These are phyloP conservation scores for Gracilaria caudata DNA, from an alignment of 23 red algal genomes.

Conservation along the genomic window DNA sequence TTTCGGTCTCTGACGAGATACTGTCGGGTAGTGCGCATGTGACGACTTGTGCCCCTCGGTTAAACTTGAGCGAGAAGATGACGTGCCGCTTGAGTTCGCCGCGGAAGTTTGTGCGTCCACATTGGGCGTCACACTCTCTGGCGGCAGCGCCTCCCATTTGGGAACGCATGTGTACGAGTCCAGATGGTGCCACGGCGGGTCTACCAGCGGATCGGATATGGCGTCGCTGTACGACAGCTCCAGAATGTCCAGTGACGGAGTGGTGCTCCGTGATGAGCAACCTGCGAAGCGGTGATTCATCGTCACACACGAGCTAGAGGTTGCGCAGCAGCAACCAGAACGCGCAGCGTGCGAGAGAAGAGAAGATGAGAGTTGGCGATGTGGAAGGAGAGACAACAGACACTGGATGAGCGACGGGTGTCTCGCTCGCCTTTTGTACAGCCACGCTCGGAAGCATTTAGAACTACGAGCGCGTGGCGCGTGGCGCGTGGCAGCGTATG, in stretches of 20 bases:
- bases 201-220: conserved; percentile 5
- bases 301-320: not conserved
- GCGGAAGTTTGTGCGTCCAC: not conserved
- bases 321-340: not conserved
- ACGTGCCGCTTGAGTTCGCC: not conserved
- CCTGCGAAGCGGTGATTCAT: not conserved
- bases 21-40: conserved; percentile 19
- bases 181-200: not conserved
- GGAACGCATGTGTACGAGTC: not conserved
- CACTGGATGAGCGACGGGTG: too few species aligned
- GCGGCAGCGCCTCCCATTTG: conserved; percentile 1
- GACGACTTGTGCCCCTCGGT: not conserved
- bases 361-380: not conserved
- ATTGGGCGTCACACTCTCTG: not conserved
- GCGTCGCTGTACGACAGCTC: conserved; percentile 8
- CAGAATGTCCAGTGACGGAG: conserved; percentile 4
- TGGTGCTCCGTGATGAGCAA: not conserved
- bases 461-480: not conserved
- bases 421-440: not conserved
- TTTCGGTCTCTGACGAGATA: conserved; percentile 49
- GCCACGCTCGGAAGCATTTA: not conserved
- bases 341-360: not conserved
- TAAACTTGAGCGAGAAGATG: not conserved
- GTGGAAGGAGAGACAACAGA: not conserved
- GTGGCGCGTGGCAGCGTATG: not conserved